Conservation (phyloP, 202 grass and related monocot species). For the Hordeum pubiflorum region DNA sequence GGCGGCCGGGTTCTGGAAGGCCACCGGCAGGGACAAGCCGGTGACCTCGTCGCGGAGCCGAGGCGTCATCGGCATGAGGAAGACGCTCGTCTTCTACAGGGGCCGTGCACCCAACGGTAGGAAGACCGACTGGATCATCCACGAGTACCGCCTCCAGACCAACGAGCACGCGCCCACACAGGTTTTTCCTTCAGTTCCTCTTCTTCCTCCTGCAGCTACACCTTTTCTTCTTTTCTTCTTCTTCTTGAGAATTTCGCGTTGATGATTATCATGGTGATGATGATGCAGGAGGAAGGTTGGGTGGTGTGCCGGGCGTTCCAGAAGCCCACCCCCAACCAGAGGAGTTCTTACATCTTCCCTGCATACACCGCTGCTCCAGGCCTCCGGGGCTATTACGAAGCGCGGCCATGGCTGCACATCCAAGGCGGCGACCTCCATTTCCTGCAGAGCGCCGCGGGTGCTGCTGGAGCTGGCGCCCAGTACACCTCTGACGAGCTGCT, state of each 20-base stretch:
- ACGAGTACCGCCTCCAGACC: slow-evolving; percentile 61
- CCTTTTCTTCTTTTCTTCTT: not conserved
- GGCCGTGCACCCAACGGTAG: not conserved
- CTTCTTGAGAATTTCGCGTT: not conserved
- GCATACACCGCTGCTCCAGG: not conserved
- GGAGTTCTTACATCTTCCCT: slow-evolving; percentile 10
- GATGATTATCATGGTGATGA: not conserved
- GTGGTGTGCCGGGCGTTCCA: slow-evolving; percentile 78
- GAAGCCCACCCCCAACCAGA: slow-evolving; percentile 50
- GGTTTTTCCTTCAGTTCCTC: not conserved
- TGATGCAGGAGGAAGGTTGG: slow-evolving; percentile 70
- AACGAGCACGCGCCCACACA: slow-evolving; percentile 13
- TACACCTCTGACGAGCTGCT: not conserved
- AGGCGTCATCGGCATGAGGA: not conserved
- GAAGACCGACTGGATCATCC: slow-evolving; percentile 99
- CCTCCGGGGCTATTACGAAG: slow-evolving; percentile 3
- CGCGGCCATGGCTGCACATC: not conserved
- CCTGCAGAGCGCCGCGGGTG: too few relatives aligned
- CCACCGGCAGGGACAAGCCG: slow-evolving; percentile 78
- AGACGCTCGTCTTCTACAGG: not conserved
- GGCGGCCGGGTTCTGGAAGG: slow-evolving; percentile 80
- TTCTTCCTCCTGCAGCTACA: not conserved
- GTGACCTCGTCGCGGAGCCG: slow-evolving; percentile 24
- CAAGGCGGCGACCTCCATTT: not conserved
- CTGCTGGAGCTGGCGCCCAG: too few relatives aligned